phyloP scores from a whole-genome alignment of 1,284 basidiomycete genomes.

The Cryptococcus maquisensis region DNA sequence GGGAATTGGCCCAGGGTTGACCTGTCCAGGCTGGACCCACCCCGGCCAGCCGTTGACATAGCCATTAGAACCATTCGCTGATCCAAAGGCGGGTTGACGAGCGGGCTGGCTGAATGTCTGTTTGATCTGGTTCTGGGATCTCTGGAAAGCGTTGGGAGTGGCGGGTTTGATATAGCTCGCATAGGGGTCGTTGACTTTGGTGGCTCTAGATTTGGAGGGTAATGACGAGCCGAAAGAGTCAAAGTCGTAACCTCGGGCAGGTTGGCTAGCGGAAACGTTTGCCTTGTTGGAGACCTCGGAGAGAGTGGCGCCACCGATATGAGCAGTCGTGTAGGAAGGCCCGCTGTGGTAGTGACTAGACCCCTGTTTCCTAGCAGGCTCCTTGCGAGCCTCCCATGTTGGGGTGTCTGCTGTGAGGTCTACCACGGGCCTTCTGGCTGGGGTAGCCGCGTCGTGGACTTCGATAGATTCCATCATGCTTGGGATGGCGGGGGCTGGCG shows the following conservation, averaged over 20 bases:
- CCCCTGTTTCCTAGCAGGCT: background rate
- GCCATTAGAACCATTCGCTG: background rate
- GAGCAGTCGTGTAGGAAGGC: background rate
- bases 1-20: constrained; percentile 12
- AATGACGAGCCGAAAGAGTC: constrained; percentile 11
- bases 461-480: constrained; percentile 13
- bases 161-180: constrained; percentile 39
- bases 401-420: constrained; percentile 11
- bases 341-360: background rate
- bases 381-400: background rate
- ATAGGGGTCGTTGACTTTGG: constrained; percentile 10
- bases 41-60: constrained; percentile 6
- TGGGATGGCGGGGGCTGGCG: background rate
- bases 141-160: constrained; percentile 25
- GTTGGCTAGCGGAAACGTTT: constrained; percentile 1
- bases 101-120: constrained; percentile 11
- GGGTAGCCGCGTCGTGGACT: constrained; percentile 5
- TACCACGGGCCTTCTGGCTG: constrained; percentile 1
- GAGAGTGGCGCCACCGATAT: background rate
- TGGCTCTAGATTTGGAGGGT: constrained; percentile 3
- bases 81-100: constrained; percentile 8
- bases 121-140: constrained; percentile 3
- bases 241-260: constrained; percentile 5
- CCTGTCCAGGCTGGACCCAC: constrained; percentile 8
- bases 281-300: background rate